Conservation (phyloP, 345 rosid species). For the Eucalyptus pumila region DNA sequence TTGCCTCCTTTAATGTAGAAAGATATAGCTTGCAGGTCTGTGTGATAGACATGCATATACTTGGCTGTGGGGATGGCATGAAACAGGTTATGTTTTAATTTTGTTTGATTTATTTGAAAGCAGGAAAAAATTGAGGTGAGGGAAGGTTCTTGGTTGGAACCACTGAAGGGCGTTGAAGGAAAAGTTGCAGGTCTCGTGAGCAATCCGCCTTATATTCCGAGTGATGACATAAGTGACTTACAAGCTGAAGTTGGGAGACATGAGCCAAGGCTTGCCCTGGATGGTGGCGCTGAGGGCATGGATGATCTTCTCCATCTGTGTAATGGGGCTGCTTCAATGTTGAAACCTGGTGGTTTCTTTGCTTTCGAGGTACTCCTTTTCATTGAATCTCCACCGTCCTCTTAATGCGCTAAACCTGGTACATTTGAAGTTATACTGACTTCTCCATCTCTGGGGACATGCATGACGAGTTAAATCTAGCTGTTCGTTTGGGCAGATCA, state of each 20-base stretch:
- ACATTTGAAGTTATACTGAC: background rate
- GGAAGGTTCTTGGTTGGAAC: constrained; percentile 82
- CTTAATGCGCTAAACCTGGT: background rate
- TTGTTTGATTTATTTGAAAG: background rate
- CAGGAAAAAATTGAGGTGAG: constrained; percentile 52
- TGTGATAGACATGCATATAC: background rate
- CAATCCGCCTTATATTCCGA: constrained; percentile 90
- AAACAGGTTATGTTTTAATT: background rate
- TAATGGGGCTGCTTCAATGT: constrained; percentile 49
- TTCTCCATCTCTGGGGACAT: background rate
- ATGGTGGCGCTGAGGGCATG: constrained; percentile 64
- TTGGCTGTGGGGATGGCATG: background rate
- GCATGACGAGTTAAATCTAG: background rate
- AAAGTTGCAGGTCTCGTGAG: constrained; percentile 69
- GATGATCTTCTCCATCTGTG: constrained; percentile 64
- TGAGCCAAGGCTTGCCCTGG: constrained; percentile 79
- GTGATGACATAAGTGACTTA: constrained; percentile 33
- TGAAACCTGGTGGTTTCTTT: constrained; percentile 70
- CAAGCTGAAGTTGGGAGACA: constrained; percentile 91
- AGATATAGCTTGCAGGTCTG: constrained; percentile 60
- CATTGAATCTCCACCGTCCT: background rate
- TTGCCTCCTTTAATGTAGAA: constrained; percentile 49
- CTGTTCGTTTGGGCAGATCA: background rate
- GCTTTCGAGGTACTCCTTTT: constrained; percentile 50
- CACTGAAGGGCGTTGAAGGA: constrained; percentile 52